Percentiles rank a stretch among this genome's conserved stretches.
Conservation (phyloP, 441 rosid genomes). For the Arabidopsis hybrid region DNA sequence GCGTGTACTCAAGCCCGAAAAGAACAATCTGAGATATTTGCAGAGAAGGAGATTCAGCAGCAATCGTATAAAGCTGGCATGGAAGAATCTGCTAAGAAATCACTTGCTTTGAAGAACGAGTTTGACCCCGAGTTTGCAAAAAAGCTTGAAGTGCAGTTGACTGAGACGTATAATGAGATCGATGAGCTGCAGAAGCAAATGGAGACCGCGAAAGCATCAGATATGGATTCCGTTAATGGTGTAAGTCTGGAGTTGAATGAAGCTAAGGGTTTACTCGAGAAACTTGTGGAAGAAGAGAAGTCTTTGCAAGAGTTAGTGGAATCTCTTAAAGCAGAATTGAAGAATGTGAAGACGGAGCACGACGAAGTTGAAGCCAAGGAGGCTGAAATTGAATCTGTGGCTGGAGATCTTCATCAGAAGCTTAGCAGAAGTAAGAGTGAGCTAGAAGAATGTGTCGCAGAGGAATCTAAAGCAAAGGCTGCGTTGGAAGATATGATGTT, state of each 20-base stretch:
- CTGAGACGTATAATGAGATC: slow-evolving; percentile 68
- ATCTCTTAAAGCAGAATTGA: slow-evolving; percentile 73
- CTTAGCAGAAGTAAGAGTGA: slow-evolving; percentile 76
- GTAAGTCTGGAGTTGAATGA: slow-evolving; percentile 79
- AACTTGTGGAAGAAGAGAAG: slow-evolving; percentile 78
- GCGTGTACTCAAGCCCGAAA: slow-evolving; percentile 69
- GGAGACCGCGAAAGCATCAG: slow-evolving; percentile 77
- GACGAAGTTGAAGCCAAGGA: slow-evolving; percentile 80
- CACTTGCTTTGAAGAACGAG: slow-evolving; percentile 59
- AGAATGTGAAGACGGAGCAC: slow-evolving; percentile 76
- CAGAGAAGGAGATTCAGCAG: slow-evolving; percentile 69
- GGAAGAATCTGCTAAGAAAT: slow-evolving; percentile 70
- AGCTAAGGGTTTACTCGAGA: slow-evolving; percentile 76
- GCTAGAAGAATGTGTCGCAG: slow-evolving; percentile 69
- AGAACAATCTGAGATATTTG: slow-evolving; percentile 73
- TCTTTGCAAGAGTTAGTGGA: slow-evolving; percentile 67
- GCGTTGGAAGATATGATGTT: slow-evolving; percentile 82
- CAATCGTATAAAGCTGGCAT: slow-evolving; percentile 68
- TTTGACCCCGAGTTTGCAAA: slow-evolving; percentile 74
- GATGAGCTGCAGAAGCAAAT: slow-evolving; percentile 67
- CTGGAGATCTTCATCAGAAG: slow-evolving; percentile 79
- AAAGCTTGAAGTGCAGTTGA: slow-evolving; percentile 72
- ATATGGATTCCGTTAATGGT: slow-evolving; percentile 68
- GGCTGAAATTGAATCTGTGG: slow-evolving; percentile 75
- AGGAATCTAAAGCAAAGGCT: slow-evolving; percentile 70